phyloP scores from a whole-genome alignment of 106 monocot genomes.

The Apostasia ramifera region DNA sequence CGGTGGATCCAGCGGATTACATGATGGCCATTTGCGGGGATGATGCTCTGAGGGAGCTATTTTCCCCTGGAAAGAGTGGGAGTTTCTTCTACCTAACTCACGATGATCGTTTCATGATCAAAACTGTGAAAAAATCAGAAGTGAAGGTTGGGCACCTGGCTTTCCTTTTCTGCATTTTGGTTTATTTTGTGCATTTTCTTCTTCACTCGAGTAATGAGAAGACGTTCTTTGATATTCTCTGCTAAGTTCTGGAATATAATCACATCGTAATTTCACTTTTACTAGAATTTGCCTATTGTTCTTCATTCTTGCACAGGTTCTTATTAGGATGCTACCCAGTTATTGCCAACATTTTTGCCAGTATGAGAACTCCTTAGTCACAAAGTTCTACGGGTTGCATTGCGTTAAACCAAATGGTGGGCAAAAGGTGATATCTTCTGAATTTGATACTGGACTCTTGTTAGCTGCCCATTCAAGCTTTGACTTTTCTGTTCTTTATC shows the following conservation, averaged over 20 bases:
- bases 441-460: background rate
- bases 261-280: background rate
- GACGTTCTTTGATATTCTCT: too few relatives aligned
- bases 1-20: slow-evolving; percentile 71
- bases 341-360: slow-evolving; percentile 54
- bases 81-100: slow-evolving; percentile 74
- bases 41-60: slow-evolving; percentile 65
- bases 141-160: slow-evolving; percentile 36
- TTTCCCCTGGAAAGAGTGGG: slow-evolving; percentile 77
- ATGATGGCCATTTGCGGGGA: slow-evolving; percentile 72
- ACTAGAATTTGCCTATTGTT: background rate
- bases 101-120: slow-evolving; percentile 79
- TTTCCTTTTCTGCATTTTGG: too few relatives aligned
- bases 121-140: slow-evolving; percentile 76
- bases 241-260: background rate
- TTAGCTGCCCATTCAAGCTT: background rate
- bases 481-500: background rate
- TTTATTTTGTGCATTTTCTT: too few relatives aligned
- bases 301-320: slow-evolving; percentile 29
- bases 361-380: slow-evolving; percentile 53
- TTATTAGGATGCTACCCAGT: slow-evolving; percentile 65
- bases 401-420: slow-evolving; percentile 70
- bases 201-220: too few relatives aligned
- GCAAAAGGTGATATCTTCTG: slow-evolving; percentile 27
- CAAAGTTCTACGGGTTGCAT: slow-evolving; percentile 74